These are phyloP conservation scores for Nakazawaea populi DNA, from an alignment of 805 yeast genomes.

Conservation along the genomic window DNA sequence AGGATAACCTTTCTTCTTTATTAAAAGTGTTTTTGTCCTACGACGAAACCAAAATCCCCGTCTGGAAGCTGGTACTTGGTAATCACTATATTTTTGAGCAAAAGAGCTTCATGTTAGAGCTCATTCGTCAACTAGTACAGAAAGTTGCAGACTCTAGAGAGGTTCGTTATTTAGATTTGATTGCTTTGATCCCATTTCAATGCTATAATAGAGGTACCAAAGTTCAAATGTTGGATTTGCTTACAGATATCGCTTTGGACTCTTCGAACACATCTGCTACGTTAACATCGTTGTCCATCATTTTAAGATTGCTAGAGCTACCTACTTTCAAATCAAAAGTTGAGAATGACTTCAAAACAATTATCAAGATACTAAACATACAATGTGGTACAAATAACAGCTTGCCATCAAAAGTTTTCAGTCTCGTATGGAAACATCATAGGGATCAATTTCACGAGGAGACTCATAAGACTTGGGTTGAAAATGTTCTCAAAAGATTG, in stretches of 20 bases:
- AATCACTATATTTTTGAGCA: slow-evolving; percentile 47
- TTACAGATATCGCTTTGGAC: slow-evolving; percentile 7
- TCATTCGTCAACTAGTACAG: slow-evolving; percentile 13
- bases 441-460: slow-evolving; percentile 30
- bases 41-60: slow-evolving; percentile 5
- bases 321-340: slow-evolving; percentile 51
- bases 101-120: slow-evolving; percentile 23
- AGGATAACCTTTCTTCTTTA: slow-evolving; percentile 23
- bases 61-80: slow-evolving; percentile 21
- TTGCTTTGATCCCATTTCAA: slow-evolving; percentile 39
- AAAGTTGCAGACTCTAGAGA: neutral
- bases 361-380: slow-evolving; percentile 17
- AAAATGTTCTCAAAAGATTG: slow-evolving; percentile 13
- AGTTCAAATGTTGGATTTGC: slow-evolving; percentile 22
- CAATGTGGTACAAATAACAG: slow-evolving; percentile 5
- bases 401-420: slow-evolving; percentile 19
- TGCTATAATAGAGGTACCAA: slow-evolving; percentile 35
- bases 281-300: slow-evolving; percentile 15
- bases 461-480: slow-evolving; percentile 19
- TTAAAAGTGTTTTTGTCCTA: slow-evolving; percentile 23
- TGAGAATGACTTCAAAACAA: slow-evolving; percentile 33
- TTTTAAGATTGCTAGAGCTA: slow-evolving; percentile 36
- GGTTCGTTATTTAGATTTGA: neutral
- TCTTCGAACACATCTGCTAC: slow-evolving; percentile 5
- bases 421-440: slow-evolving; percentile 34